Conservation (phyloP, 768 basidiomycete genomes). For the Leucocoprinus sp. region DNA sequence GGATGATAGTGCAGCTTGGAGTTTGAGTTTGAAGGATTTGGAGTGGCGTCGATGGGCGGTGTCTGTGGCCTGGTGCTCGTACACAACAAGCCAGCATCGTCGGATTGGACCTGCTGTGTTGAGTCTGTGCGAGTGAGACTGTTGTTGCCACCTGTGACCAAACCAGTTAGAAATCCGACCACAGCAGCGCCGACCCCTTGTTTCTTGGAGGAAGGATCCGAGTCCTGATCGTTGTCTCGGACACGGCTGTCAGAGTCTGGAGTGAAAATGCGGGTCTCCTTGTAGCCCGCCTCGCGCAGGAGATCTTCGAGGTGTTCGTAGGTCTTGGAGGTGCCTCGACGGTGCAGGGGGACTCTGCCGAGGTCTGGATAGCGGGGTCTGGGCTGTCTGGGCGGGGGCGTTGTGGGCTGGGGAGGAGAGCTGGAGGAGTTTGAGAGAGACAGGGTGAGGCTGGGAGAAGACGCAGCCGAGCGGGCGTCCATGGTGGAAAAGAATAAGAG, state of each 20-base stretch:
- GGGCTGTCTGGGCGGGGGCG: slow-evolving; percentile 33
- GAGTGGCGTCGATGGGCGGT: slow-evolving; percentile 21
- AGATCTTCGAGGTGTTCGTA: slow-evolving; percentile 85
- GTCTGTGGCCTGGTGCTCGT: slow-evolving; percentile 20
- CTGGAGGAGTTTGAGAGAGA: slow-evolving; percentile 34
- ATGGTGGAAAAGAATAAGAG: no score
- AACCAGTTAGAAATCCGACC: slow-evolving; percentile 57
- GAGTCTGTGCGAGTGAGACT: slow-evolving; percentile 22
- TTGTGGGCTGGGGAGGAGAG: slow-evolving; percentile 33
- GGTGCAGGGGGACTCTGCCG: slow-evolving; percentile 65
- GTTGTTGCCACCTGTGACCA: slow-evolving; percentile 37
- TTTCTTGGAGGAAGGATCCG: slow-evolving; percentile 20
- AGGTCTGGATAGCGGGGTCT: slow-evolving; percentile 51
- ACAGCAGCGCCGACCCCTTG: slow-evolving; percentile 50
- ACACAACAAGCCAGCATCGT: no score
- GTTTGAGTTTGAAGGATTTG: slow-evolving; percentile 10
- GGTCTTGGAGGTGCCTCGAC: slow-evolving; percentile 69
- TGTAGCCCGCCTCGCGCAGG: slow-evolving; percentile 82
- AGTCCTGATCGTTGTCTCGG: slow-evolving; percentile 17
- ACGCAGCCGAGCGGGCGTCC: slow-evolving; percentile 26
- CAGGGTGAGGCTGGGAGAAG: slow-evolving; percentile 32
- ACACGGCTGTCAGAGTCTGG: slow-evolving; percentile 59
- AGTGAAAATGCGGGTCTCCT: slow-evolving; percentile 85
- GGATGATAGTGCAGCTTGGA: slow-evolving; percentile 4
- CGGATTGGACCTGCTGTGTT: slow-evolving; percentile 12